Base-by-base conservation (phyloP, 306 rosid genomes). In the Prunus campanulata region DNA sequence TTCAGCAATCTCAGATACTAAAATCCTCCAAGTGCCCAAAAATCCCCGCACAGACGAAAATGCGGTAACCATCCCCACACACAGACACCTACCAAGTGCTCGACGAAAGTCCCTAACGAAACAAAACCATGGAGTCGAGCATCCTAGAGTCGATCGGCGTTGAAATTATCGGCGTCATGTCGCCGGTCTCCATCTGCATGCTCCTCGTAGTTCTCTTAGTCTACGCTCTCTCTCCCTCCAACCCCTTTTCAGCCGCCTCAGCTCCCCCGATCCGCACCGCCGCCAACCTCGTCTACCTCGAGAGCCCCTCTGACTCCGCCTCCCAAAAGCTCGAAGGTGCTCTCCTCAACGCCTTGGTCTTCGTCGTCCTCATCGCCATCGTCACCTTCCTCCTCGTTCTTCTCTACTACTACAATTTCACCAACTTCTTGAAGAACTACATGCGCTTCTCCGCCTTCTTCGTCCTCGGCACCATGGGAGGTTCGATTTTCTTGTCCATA, bases 151-250 rank as follows among this genome's bases (percentile, higher is more conserved):
- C 91, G 66, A 86, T 94, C 70, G 98, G 98, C 75, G 88, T 82
- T 0, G 98, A 94, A 74, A 91, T 94, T 66, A 91, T 91, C 57
- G 98, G 96, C 4, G 97, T 94, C 2, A 94, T 94, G 98, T 88
- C 90, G 12, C 98, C 98, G 0, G 98, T 94, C 3, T 94, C 98
- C 66, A 91, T 94, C 84, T 94, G 98, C 83, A 94, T 94, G 98
- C 77, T 91, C 63, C 87, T 92, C 2, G 98, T 94, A 0, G 98
- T 94, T 12, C 87, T 94, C 62, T 64, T 94, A 24, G 97, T 94
- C 57, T 94, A 91, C 82, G 82, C 98, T 30, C 88, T 90, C 79
- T 85, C 97, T 44, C 75, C 97, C 11, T 63, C 81, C 63, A 52
- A 86, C 61, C 81, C 96, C 42, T 54, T 81, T 47, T 62, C 90